Conservation (phyloP, 2,329 filamentous ascomycete genomes). For the Cladosporium oxysporum region DNA sequence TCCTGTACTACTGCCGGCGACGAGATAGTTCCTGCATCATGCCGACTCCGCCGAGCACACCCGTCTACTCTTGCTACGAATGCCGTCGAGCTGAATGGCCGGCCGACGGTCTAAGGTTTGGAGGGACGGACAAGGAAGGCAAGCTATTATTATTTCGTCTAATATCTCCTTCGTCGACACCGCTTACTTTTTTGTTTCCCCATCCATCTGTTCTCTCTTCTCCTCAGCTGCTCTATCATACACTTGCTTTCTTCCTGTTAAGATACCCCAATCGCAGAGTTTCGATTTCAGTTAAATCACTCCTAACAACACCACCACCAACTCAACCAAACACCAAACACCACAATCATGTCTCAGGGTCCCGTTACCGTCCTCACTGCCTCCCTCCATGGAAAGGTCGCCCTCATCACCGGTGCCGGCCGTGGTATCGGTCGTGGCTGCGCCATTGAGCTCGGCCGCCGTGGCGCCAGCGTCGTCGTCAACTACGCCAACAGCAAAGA, state of each 20-base stretch:
- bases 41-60: slow-evolving; percentile 12
- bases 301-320: background rate
- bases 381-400: slow-evolving; percentile 54
- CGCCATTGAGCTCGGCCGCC: slow-evolving; percentile 66
- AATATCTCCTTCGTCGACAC: slow-evolving; percentile 20
- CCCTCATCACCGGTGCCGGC: slow-evolving; percentile 65
- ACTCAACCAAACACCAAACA: slow-evolving; percentile 1
- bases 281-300: background rate
- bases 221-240: background rate
- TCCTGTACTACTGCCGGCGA: background rate
- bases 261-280: slow-evolving; percentile 10
- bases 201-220: slow-evolving; percentile 4
- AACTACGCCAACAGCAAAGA: slow-evolving; percentile 62
- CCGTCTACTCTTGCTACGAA: background rate
- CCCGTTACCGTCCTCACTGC: slow-evolving; percentile 48
- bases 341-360: slow-evolving; percentile 32
- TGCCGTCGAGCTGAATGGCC: slow-evolving; percentile 16
- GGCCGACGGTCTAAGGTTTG: slow-evolving; percentile 5
- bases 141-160: slow-evolving; percentile 10
- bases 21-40: slow-evolving; percentile 10
- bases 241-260: slow-evolving; percentile 9
- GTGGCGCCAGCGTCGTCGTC: slow-evolving; percentile 65
- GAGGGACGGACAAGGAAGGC: slow-evolving; percentile 2
- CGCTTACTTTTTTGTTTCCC: slow-evolving; percentile 20
- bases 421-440: slow-evolving; percentile 68